Percentiles rank a stretch among this genome's conserved stretches.
phyloP scores from a whole-genome alignment of 2,329 filamentous ascomycete species.

The Seiridium unicorne region DNA sequence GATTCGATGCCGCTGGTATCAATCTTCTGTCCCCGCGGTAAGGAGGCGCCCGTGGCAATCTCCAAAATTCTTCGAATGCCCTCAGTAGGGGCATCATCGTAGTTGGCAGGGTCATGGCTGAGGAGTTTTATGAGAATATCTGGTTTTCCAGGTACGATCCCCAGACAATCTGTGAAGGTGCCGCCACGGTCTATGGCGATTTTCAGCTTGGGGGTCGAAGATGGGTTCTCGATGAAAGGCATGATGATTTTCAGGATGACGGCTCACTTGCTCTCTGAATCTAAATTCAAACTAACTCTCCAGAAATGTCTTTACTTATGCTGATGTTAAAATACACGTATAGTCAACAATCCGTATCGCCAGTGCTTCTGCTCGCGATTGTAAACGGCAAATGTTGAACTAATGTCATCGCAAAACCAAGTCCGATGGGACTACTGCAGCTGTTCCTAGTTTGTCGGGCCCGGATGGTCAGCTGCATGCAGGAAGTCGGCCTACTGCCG shows the following conservation, averaged over 20 bases:
- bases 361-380: not conserved
- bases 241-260: not conserved
- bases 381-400: not conserved
- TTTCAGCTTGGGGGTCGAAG: not conserved
- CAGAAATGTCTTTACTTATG: not conserved
- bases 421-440: not conserved
- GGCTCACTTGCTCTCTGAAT: not conserved
- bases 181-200: constrained; percentile 12
- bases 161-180: constrained; percentile 11
- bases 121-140: constrained; percentile 11
- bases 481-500: no score
- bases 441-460: not conserved
- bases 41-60: constrained; percentile 1
- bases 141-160: constrained; percentile 2
- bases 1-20: constrained; percentile 3
- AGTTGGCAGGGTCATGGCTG: constrained; percentile 9
- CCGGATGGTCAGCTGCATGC: no score
- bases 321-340: not conserved
- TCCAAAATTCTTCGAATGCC: constrained; percentile 10
- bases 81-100: constrained; percentile 10
- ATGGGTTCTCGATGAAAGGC: not conserved
- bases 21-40: constrained; percentile 4
- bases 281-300: not conserved
- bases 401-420: not conserved
- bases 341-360: not conserved